phyloP scores from a whole-genome alignment of 441 rosid species.

The Mallotus japonicus region DNA sequence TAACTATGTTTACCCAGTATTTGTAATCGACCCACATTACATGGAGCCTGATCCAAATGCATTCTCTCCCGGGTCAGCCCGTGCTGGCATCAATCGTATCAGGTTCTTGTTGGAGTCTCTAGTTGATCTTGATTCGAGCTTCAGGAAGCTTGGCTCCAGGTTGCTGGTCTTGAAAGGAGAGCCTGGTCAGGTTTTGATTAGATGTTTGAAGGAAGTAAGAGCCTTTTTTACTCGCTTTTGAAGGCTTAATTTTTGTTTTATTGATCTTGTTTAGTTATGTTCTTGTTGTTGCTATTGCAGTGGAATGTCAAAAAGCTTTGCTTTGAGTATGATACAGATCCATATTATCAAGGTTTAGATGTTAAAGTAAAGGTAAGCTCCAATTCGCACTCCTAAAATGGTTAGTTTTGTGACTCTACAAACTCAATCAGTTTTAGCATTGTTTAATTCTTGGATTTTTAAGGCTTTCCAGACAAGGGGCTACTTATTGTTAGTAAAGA shows the following conservation, averaged over 20 bases:
- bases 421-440: too few relatives aligned
- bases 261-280: neutral
- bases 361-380: constrained; percentile 57
- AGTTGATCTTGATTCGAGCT: constrained; percentile 68
- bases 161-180: constrained; percentile 73
- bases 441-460: neutral
- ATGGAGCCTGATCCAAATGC: constrained; percentile 74
- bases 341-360: constrained; percentile 80
- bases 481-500: neutral
- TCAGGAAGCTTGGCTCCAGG: constrained; percentile 71
- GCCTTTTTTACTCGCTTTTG: neutral
- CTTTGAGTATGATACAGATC: constrained; percentile 85
- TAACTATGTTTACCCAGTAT: constrained; percentile 62
- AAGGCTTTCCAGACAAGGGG: neutral
- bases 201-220: constrained; percentile 72
- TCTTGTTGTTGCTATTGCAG: constrained; percentile 35
- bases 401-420: neutral
- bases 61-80: constrained; percentile 71
- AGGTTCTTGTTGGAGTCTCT: constrained; percentile 88
- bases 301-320: constrained; percentile 81
- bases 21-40: constrained; percentile 88
- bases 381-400: neutral
- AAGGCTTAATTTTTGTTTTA: neutral
- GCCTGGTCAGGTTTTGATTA: constrained; percentile 61
- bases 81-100: constrained; percentile 76